Base-by-base conservation (phyloP, 441 rosid species). In the Pelargonium hybrid region DNA sequence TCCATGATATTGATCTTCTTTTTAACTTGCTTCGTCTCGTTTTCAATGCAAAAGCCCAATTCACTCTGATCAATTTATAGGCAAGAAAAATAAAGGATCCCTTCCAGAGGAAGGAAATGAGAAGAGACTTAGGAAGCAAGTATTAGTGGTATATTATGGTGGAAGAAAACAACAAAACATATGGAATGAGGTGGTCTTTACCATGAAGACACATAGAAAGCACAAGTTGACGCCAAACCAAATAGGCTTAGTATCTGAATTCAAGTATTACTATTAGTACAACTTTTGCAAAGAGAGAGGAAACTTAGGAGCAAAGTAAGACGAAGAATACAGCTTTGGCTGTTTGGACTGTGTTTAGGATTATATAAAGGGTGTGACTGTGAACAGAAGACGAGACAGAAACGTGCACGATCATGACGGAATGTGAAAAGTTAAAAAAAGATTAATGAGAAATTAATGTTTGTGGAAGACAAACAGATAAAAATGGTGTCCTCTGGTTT, bases 301-400 rank as follows among this genome's bases (percentile, higher is more conserved):
- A 57, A 57, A 21, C 64, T 57, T 57, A 21, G 64, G 64, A 57
- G 29, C 31, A 8, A 57, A 57, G 64, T 9, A 57, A 57, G 64
- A 20, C 8, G 64, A 57, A 26, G 41, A 37, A 37, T 7, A 37
- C 41, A 21, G 64, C 31, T 57, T 57, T 57, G 29, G 1, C 41
- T 37, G 41, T 37, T 37, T 37, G 9, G 41, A 37, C 41, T 37
- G 41, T 37, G 41, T 37, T 37, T 37, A 0, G 8, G 41, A 37
- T 37, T 37, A 37, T 37, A 37, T 37, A 37, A 37, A 37, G 41
- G 41, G 41, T 37, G 41, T 37, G 41, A 37, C 41, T 37, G 39
- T 34, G 26, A 23, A 23, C 26, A 23, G 2, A 23, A 23, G 26
- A 23, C 26, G 26, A 23, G 26, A 23, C 26, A 23, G 26, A 23